A percentile compares a stretch with the other conserved stretches of the same genome.
Evolutionary conservation across 108 stramenopile species (phyloP).

Genomic region (Skeletonema potamos): DNA sequence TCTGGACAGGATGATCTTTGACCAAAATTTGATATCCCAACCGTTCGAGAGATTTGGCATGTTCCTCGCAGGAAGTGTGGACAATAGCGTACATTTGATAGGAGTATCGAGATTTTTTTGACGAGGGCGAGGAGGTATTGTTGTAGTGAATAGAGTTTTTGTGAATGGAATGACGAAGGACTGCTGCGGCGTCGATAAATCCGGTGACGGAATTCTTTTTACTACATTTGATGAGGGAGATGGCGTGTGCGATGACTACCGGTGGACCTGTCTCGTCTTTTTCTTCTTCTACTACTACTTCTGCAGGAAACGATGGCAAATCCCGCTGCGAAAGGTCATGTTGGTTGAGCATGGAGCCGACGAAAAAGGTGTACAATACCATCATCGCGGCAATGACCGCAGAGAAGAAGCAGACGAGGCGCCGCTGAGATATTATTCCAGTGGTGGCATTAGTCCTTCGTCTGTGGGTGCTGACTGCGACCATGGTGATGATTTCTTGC

Average conservation of each 20-base stretch:
- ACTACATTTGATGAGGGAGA: constrained; percentile 72
- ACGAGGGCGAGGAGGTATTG: not conserved
- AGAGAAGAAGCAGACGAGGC: not conserved
- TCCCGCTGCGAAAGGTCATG: not conserved
- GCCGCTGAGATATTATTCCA: not conserved
- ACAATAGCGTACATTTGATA: constrained; percentile 67
- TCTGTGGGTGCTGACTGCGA: not conserved
- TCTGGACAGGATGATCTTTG: constrained; percentile 53
- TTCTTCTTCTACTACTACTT: not conserved
- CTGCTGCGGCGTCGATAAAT: constrained; percentile 61
- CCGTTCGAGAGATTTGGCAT: constrained; percentile 44
- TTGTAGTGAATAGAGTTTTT: constrained; percentile 45
- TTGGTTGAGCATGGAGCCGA: not conserved
- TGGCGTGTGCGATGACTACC: constrained; percentile 58
- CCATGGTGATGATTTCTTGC: not conserved
- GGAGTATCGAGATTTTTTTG: constrained; percentile 45
- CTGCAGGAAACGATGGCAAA: not conserved
- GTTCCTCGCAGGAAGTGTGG: constrained; percentile 56
- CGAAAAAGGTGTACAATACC: not conserved
- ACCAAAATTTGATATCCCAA: constrained; percentile 60
- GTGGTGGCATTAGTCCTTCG: not conserved
- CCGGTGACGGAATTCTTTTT: constrained; percentile 47
- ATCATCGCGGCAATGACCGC: not conserved
- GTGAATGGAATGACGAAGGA: constrained; percentile 64
- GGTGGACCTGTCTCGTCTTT: not conserved